These are phyloP conservation scores for Phytophthora citrophthora DNA, from an alignment of 352 stramenopile species.

Conservation along the genomic window DNA sequence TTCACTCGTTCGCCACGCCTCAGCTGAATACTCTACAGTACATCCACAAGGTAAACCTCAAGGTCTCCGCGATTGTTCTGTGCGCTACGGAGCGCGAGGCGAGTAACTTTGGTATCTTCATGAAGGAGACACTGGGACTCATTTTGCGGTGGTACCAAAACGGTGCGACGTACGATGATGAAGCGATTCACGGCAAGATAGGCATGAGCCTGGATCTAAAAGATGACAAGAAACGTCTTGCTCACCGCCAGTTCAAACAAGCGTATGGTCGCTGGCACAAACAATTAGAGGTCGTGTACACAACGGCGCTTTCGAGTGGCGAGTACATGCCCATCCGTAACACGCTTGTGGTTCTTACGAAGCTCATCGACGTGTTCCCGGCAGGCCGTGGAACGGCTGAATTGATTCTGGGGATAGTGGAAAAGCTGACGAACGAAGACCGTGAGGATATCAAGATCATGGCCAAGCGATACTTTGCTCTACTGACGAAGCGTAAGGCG, in stretches of 20 bases:
- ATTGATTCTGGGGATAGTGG: constrained; percentile 67
- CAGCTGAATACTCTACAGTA: constrained; percentile 84
- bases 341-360: constrained; percentile 88
- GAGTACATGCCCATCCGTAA: constrained; percentile 90
- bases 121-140: constrained; percentile 79
- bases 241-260: constrained; percentile 77
- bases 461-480: constrained; percentile 84
- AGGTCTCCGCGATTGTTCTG: constrained; percentile 79
- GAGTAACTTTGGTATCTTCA: constrained; percentile 86
- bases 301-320: constrained; percentile 58
- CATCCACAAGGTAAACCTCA: constrained; percentile 79
- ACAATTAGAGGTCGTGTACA: constrained; percentile 70
- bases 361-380: constrained; percentile 88
- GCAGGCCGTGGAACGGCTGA: constrained; percentile 62
- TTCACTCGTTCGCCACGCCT: constrained; percentile 78
- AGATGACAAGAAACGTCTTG: constrained; percentile 63
- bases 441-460: constrained; percentile 92
- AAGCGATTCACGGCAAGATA: constrained; percentile 74
- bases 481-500: constrained; percentile 79
- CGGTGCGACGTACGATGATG: constrained; percentile 76
- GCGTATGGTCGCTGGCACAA: constrained; percentile 83
- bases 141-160: constrained; percentile 84
- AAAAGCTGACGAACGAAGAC: constrained; percentile 79
- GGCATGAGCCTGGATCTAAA: constrained; percentile 77
- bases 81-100: constrained; percentile 87